These are phyloP conservation scores for Brasenia schreberi DNA, from an alignment of 164 flowering plant genomes.

Conservation along the genomic window DNA sequence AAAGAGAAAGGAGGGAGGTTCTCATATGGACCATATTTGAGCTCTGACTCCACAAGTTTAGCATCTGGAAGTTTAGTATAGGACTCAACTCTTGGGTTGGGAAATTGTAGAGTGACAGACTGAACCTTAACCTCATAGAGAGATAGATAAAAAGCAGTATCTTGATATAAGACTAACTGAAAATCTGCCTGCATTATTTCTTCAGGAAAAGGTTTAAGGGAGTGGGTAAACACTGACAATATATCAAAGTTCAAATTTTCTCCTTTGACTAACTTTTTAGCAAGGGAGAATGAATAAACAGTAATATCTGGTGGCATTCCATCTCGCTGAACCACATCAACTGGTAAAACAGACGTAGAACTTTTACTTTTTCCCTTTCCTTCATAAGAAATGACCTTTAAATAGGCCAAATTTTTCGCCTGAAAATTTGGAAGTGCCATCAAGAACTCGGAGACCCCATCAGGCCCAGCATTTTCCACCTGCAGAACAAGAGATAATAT, in stretches of 20 bases:
- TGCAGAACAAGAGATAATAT: constrained; percentile 8
- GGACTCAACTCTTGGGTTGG: constrained; percentile 68
- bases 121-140: constrained; percentile 67
- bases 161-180: constrained; percentile 72
- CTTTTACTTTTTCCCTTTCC: constrained; percentile 63
- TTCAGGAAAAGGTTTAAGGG: constrained; percentile 73
- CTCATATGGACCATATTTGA: constrained; percentile 85
- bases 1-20: constrained; percentile 59
- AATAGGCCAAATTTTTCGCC: constrained; percentile 48
- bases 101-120: constrained; percentile 51
- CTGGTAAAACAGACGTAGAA: constrained; percentile 23
- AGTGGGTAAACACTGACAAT: constrained; percentile 52
- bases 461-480: constrained; percentile 62
- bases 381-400: constrained; percentile 27
- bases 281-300: constrained; percentile 50
- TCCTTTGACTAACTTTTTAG: constrained; percentile 49
- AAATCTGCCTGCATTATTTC: constrained; percentile 72
- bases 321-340: constrained; percentile 31
- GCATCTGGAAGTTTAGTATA: constrained; percentile 63
- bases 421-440: constrained; percentile 57
- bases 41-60: constrained; percentile 62
- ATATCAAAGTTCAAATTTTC: constrained; percentile 49
- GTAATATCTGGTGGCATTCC: constrained; percentile 57
- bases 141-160: constrained; percentile 64
- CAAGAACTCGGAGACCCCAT: constrained; percentile 45